These are phyloP conservation scores for Termitomyces sp. DNA, from an alignment of 768 basidiomycete genomes.

Conservation along the genomic window DNA sequence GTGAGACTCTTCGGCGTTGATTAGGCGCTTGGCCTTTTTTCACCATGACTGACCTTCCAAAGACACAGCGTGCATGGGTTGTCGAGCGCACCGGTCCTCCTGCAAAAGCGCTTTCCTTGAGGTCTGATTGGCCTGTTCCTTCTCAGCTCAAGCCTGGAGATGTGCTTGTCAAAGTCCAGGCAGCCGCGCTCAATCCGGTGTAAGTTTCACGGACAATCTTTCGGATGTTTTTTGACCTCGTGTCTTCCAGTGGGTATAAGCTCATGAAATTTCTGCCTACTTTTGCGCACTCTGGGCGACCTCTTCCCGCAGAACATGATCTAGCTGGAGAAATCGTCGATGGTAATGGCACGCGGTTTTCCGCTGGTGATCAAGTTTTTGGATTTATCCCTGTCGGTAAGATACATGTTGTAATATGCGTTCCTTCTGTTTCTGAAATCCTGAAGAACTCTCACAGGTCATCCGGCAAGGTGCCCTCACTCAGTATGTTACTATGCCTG, in stretches of 20 bases:
- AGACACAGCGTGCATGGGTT: slow-evolving; percentile 35
- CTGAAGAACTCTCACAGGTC: slow-evolving; percentile 20
- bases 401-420: not conserved
- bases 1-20: not conserved
- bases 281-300: slow-evolving; percentile 35
- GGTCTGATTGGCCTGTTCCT: slow-evolving; percentile 32
- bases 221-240: not conserved
- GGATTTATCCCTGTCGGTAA: slow-evolving; percentile 41
- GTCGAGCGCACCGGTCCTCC: slow-evolving; percentile 26
- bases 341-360: slow-evolving; percentile 44
- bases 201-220: slow-evolving; percentile 21
- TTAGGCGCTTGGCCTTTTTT: not conserved
- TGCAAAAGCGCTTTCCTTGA: slow-evolving; percentile 23
- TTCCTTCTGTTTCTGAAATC: not conserved
- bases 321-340: slow-evolving; percentile 58
- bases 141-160: slow-evolving; percentile 24
- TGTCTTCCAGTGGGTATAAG: slow-evolving; percentile 51
- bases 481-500: slow-evolving; percentile 48
- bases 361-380: slow-evolving; percentile 57
- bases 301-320: slow-evolving; percentile 55
- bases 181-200: slow-evolving; percentile 64
- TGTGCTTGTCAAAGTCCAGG: slow-evolving; percentile 31
- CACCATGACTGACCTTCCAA: slow-evolving; percentile 18
- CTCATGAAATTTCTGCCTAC: slow-evolving; percentile 43
- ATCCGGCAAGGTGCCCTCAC: slow-evolving; percentile 51